phyloP scores from a whole-genome alignment of 257 asterid genomes.

The Nyctanthes arbortristis region DNA sequence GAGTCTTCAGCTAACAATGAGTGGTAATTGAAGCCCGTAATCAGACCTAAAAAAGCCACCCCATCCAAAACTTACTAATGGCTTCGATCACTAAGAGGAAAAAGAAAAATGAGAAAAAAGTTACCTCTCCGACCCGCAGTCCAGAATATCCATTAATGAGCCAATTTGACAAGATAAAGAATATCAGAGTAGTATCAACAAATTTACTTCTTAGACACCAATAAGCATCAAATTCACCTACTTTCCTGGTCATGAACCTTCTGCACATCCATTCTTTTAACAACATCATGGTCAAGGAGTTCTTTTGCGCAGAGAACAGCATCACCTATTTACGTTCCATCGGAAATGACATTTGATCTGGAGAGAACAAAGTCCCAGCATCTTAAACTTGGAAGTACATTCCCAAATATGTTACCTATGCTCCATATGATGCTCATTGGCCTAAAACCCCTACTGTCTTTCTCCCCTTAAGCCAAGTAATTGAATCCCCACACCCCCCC shows the following conservation, averaged over 20 bases:
- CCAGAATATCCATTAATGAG: not conserved
- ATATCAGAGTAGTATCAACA: not conserved
- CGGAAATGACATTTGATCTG: not conserved
- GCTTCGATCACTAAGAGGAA: not conserved
- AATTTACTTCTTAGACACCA: not conserved
- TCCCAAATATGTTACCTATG: not conserved
- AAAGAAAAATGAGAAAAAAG: not conserved
- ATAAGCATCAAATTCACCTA: not conserved
- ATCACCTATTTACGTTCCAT: not conserved
- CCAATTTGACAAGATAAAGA: not conserved
- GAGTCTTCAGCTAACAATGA: not conserved
- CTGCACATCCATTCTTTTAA: not conserved
- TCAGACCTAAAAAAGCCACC: not conserved
- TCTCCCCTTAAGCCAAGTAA: too few species aligned
- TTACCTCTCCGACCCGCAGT: not conserved
- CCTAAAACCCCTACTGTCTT: not conserved
- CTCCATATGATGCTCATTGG: not conserved
- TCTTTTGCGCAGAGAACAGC: not conserved
- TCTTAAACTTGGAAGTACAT: not conserved
- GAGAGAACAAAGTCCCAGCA: not conserved
- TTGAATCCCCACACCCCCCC: too few species aligned
- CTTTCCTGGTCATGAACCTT: not conserved
- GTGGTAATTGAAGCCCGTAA: not conserved
- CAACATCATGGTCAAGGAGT: not conserved
- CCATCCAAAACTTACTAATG: not conserved